Conservation (phyloP, 1,284 basidiomycete genomes). For the Ceratobasidium theobromae region DNA sequence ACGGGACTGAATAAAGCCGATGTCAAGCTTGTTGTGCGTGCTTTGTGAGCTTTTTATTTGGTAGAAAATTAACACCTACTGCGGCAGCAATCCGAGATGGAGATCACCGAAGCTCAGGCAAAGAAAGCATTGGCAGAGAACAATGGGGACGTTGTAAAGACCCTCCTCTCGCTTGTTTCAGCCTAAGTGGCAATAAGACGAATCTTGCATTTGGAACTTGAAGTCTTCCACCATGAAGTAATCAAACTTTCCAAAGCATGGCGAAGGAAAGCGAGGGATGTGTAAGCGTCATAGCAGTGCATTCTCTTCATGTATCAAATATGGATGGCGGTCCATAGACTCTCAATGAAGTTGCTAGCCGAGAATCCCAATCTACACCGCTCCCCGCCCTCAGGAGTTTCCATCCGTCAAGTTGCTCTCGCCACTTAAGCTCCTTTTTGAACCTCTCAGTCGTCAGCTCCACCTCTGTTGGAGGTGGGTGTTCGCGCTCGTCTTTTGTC, state of each 20-base stretch:
- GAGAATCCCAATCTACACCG: conserved; percentile 73
- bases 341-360: conserved; percentile 64
- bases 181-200: not conserved
- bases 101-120: conserved; percentile 27
- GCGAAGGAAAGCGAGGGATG: too few relatives aligned
- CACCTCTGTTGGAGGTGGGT: conserved; percentile 84
- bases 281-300: not conserved
- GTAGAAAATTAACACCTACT: not conserved
- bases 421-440: conserved; percentile 87
- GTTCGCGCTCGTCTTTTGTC: conserved; percentile 77
- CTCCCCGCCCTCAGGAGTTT: conserved; percentile 66
- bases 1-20: conserved; percentile 30
- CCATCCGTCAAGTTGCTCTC: conserved; percentile 73
- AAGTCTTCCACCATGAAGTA: too few relatives aligned
- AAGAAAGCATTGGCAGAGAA: conserved; percentile 30
- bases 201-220: too few relatives aligned
- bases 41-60: not conserved
- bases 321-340: conserved; percentile 52
- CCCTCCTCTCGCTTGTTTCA: conserved; percentile 22
- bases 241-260: too few relatives aligned
- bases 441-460: conserved; percentile 80
- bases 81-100: conserved; percentile 31
- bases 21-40: conserved; percentile 31
- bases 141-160: conserved; percentile 29
- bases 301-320: not conserved